Percentiles rank a stretch among this genome's conserved stretches.
These are phyloP conservation scores for Tolypocladium inflatum DNA, from an alignment of 2,329 filamentous ascomycete genomes.

Conservation along the genomic window DNA sequence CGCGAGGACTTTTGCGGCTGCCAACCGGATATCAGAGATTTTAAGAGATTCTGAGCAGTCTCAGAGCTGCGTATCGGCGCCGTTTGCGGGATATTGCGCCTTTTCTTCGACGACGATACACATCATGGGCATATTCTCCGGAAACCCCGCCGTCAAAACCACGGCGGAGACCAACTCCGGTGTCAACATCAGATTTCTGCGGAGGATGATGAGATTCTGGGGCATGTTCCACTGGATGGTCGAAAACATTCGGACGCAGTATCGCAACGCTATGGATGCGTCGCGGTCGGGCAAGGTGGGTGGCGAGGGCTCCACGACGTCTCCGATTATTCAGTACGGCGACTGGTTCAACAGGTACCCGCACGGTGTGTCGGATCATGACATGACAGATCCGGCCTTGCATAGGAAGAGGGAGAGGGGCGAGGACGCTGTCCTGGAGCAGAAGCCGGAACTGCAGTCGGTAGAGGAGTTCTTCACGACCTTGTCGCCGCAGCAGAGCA, in stretches of 20 bases:
- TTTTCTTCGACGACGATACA: slow-evolving; percentile 94
- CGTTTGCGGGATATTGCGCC: slow-evolving; percentile 90
- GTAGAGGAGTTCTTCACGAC: slow-evolving; percentile 91
- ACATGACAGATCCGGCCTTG: slow-evolving; percentile 68
- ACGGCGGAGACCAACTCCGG: slow-evolving; percentile 76
- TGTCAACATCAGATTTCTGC: slow-evolving; percentile 81
- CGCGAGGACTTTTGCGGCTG: slow-evolving; percentile 69
- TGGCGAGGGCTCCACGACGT: slow-evolving; percentile 36
- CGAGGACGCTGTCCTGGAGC: slow-evolving; percentile 80
- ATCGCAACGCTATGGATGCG: slow-evolving; percentile 76
- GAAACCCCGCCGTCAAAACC: slow-evolving; percentile 64
- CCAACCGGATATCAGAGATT: slow-evolving; percentile 76
- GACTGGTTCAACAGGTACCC: slow-evolving; percentile 97
- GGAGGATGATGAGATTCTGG: slow-evolving; percentile 96
- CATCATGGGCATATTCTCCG: slow-evolving; percentile 83
- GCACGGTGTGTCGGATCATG: slow-evolving; percentile 75
- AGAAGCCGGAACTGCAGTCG: slow-evolving; percentile 83
- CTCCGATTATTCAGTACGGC: slow-evolving; percentile 82
- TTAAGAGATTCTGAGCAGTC: slow-evolving; percentile 66
- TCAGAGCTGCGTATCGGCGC: slow-evolving; percentile 68
- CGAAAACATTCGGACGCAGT: slow-evolving; percentile 84
- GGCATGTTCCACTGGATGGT: slow-evolving; percentile 98
- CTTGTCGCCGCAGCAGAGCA: slow-evolving; percentile 54
- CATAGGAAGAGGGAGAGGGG: slow-evolving; percentile 64
- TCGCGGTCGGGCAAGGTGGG: slow-evolving; percentile 54